Percentiles rank a stretch among this genome's conserved stretches.
Evolutionary conservation across 768 basidiomycete species (phyloP).

Genomic region (Phaeotremella skinneri): DNA sequence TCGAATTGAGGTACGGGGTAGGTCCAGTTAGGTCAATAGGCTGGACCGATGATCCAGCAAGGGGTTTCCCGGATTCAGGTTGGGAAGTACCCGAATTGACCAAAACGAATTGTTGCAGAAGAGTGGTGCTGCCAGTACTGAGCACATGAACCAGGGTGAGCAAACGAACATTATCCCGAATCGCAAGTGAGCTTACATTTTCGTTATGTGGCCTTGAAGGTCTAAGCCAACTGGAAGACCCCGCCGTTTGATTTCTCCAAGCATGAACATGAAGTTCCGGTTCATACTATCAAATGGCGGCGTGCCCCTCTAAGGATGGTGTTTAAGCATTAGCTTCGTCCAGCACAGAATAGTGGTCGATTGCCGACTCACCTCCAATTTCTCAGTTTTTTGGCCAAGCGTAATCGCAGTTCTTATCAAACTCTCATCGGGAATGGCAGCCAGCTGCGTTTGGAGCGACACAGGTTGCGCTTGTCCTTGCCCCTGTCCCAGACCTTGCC

Average conservation of each 20-base stretch:
- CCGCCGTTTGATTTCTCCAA: neutral
- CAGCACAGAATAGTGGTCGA: no score
- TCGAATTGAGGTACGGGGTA: neutral
- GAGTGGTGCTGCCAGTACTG: neutral
- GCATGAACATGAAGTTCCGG: neutral
- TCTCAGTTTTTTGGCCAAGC: neutral
- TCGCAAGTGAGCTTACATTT: neutral
- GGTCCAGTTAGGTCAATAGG: neutral
- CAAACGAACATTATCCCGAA: no score
- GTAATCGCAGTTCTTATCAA: neutral
- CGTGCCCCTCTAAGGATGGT: neutral
- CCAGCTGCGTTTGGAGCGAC: neutral
- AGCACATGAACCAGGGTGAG: no score
- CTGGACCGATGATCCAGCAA: neutral
- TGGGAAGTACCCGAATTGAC: neutral
- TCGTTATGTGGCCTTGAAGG: neutral
- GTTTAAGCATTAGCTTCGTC: no score
- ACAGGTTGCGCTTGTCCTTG: neutral
- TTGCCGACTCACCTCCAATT: neutral
- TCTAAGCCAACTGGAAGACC: neutral
- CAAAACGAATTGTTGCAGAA: neutral
- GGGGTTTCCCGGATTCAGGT: no score
- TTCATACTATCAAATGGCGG: neutral
- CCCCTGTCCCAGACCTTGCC: neutral
- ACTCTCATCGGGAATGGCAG: neutral